Percentiles rank a stretch among this genome's conserved stretches.
phyloP scores from a whole-genome alignment of 2,329 filamentous ascomycete species.

The Talaromyces marneffei region DNA sequence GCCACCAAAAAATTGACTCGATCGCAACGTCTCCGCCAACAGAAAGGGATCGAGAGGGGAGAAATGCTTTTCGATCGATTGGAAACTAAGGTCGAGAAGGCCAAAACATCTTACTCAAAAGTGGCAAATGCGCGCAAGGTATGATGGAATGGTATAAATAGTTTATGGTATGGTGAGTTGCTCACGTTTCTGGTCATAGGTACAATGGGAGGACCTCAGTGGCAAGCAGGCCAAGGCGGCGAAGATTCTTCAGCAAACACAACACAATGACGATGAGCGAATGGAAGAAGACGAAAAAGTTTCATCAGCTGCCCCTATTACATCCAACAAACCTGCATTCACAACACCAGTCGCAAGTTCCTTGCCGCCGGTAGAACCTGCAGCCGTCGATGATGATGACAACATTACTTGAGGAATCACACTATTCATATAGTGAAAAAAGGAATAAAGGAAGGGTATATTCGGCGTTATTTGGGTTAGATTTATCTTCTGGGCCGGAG shows the following conservation, averaged over 20 bases:
- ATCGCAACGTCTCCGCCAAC: constrained; percentile 49
- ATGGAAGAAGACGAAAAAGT: constrained; percentile 27
- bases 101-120: constrained; percentile 41
- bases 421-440: not conserved
- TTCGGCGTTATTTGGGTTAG: constrained; percentile 10
- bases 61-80: constrained; percentile 50
- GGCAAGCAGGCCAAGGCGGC: constrained; percentile 26
- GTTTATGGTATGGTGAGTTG: not conserved
- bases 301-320: not conserved
- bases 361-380: constrained; percentile 21
- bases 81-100: constrained; percentile 51
- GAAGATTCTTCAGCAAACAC: constrained; percentile 41
- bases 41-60: constrained; percentile 52
- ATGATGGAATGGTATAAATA: constrained; percentile 5
- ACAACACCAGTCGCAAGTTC: constrained; percentile 17
- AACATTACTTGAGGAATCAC: constrained; percentile 37
- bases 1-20: constrained; percentile 46
- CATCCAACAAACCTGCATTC: not conserved
- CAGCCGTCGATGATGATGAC: constrained; percentile 34
- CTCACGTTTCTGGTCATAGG: constrained; percentile 20
- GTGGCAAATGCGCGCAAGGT: constrained; percentile 39
- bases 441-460: constrained; percentile 14
- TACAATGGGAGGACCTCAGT: constrained; percentile 40
- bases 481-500: constrained; percentile 41
- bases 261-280: constrained; percentile 47